A percentile compares a stretch with the other conserved stretches of the same genome.
phyloP scores from a whole-genome alignment of 2,329 filamentous ascomycete genomes.

The Monosporascus sp. region DNA sequence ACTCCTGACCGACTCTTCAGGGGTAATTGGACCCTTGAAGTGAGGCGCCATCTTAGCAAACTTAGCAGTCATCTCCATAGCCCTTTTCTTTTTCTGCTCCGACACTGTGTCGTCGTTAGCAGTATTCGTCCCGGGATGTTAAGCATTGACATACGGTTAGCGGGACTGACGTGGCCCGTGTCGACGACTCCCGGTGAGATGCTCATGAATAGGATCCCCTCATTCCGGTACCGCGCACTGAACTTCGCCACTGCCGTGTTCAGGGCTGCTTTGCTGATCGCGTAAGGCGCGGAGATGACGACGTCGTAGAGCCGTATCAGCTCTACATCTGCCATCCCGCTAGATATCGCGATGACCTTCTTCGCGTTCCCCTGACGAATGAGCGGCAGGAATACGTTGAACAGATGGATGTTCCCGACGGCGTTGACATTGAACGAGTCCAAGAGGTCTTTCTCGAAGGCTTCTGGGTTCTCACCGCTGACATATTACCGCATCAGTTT shows the following conservation, averaged over 20 bases:
- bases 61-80: slow-evolving; percentile 4
- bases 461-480: not conserved
- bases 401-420: not conserved
- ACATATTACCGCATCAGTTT: not conserved
- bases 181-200: not conserved
- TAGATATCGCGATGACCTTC: not conserved
- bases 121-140: not conserved
- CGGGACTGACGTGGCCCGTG: not conserved
- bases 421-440: not conserved
- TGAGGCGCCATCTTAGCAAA: slow-evolving; percentile 18
- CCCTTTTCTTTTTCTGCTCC: not conserved
- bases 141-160: not conserved
- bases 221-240: not conserved
- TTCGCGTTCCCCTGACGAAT: not conserved
- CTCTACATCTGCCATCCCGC: not conserved
- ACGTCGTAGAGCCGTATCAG: not conserved
- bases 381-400: not conserved
- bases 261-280: not conserved
- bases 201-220: not conserved
- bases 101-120: not conserved
- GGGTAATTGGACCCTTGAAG: slow-evolving; percentile 17
- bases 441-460: not conserved
- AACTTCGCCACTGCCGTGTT: not conserved
- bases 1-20: slow-evolving; percentile 15
- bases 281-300: not conserved